Base-by-base conservation (phyloP, 1,284 basidiomycete genomes). In the Pseudozyma pruni region DNA sequence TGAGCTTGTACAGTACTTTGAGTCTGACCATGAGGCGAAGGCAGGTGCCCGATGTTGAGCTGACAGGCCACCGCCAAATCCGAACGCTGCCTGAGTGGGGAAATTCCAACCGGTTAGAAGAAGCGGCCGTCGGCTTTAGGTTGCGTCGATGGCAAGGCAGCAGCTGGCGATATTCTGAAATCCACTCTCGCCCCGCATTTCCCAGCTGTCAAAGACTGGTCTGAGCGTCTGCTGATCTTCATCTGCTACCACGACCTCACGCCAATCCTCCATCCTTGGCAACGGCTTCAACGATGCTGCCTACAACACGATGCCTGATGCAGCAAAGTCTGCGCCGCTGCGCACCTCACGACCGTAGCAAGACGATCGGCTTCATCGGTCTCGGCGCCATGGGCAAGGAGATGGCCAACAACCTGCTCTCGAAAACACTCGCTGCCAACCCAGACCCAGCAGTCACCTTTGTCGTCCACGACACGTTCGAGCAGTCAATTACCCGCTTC, bases 311-410 rank as follows among this genome's bases (percentile, higher is more conserved):
- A 27, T 39, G 54, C 17, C 9, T 61, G 14, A 19, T 72, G 20
- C 42, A 53, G 8, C 54, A 56, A 37, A 62, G 63, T 16, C 32
- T 63, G 10, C 62, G 58, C 10, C 55, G 56, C 7, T 45, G 46
- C n/a, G 46, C 48, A 10, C 43, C 57, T 6, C 69, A 72, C 42
- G 64, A 75, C 34, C 69, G 76, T 5, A 47, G 62, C 55, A 74
- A 79, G 47, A 64, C 78, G 22, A 77, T 79, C 50, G 78, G 78
- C 32, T 80, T 80, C 72, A 78, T 80, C 48, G 78, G 78, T 33
- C 67, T 80, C 4, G 78, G 78, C 16, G 76, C 76, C 10, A 76
- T 78, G 78, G 76, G 76, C 38, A 66, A 67, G 40, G 76, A 78
- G 40, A 78, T 78, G 76, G 73, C 75, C 44, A 58, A 64, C 58